phyloP scores from a whole-genome alignment of 768 basidiomycete genomes.

The Trametes punicea region DNA sequence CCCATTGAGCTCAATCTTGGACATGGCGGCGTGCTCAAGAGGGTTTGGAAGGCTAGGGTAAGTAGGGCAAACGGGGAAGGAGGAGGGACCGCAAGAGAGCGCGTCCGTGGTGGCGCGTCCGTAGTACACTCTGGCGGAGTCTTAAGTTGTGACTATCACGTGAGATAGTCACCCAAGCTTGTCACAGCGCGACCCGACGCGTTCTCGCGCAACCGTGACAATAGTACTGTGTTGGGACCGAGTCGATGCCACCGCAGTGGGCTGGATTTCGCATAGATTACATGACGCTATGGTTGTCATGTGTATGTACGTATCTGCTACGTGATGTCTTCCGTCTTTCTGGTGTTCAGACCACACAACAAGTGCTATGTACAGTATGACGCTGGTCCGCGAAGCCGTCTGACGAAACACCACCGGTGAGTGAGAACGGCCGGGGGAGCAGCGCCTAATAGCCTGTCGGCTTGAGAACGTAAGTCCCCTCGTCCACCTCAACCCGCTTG shows the following conservation, averaged over 20 bases:
- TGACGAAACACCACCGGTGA: background rate
- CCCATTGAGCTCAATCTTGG: conserved; percentile 57
- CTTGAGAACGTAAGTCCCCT: background rate
- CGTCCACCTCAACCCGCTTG: background rate
- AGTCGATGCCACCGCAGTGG: too few species aligned
- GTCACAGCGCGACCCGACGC: conserved; percentile 19
- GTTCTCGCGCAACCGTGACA: too few species aligned
- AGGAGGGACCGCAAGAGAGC: conserved; percentile 11
- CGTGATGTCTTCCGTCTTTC: background rate
- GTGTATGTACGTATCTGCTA: background rate
- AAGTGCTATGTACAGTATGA: background rate
- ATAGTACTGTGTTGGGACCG: too few species aligned
- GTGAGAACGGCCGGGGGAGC: conserved; percentile 5
- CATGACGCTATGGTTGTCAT: too few species aligned
- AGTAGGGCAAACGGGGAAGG: conserved; percentile 4
- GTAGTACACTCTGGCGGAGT: conserved; percentile 19
- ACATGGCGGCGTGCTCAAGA: conserved; percentile 4
- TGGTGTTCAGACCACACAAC: background rate
- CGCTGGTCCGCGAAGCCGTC: background rate
- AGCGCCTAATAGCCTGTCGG: conserved; percentile 3
- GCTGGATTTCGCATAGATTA: too few species aligned
- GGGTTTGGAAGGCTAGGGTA: conserved; percentile 14
- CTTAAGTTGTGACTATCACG: conserved; percentile 11
- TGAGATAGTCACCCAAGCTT: background rate
- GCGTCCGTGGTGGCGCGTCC: conserved; percentile 21